Evolutionary conservation across 805 yeast species (phyloP).

Genomic region (Kuraishia floccosa): DNA sequence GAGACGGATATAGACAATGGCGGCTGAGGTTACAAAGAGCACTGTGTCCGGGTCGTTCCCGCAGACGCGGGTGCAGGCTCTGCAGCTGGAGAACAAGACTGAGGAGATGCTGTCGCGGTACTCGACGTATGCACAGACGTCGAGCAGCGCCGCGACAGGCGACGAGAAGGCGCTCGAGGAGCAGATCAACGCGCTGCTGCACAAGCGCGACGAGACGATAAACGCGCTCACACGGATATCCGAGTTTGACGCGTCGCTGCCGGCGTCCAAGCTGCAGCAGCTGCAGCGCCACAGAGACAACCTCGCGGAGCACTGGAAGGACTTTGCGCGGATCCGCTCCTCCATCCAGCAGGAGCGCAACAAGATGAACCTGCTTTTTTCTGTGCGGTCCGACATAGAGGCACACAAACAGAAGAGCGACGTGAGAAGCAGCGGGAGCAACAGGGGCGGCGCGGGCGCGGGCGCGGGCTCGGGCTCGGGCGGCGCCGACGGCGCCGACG

Average conservation of each 20-base stretch:
- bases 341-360: slow-evolving; percentile 66
- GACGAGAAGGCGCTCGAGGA: slow-evolving; percentile 35
- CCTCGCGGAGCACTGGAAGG: slow-evolving; percentile 56
- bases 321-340: slow-evolving; percentile 45
- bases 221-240: slow-evolving; percentile 38
- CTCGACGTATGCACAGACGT: slow-evolving; percentile 41
- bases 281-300: slow-evolving; percentile 73
- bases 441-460: too few relatives aligned
- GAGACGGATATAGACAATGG: too few relatives aligned
- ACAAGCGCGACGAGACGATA: slow-evolving; percentile 42
- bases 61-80: slow-evolving; percentile 57
- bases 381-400: slow-evolving; percentile 73
- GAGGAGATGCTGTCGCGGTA: slow-evolving; percentile 38
- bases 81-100: slow-evolving; percentile 63
- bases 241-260: slow-evolving; percentile 43
- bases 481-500: slow-evolving; percentile 18
- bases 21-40: too few relatives aligned
- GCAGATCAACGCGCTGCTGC: slow-evolving; percentile 39
- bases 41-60: slow-evolving; percentile 42
- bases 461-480: too few relatives aligned
- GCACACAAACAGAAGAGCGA: slow-evolving; percentile 38
- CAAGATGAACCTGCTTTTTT: slow-evolving; percentile 58
- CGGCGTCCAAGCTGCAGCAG: slow-evolving; percentile 73
- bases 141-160: slow-evolving; percentile 32
- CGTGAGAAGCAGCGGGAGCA: slow-evolving; percentile 8